Percentiles rank a stretch among this genome's conserved stretches.
phyloP scores from a whole-genome alignment of 768 basidiomycete genomes.

The Austroboletus eburneus region DNA sequence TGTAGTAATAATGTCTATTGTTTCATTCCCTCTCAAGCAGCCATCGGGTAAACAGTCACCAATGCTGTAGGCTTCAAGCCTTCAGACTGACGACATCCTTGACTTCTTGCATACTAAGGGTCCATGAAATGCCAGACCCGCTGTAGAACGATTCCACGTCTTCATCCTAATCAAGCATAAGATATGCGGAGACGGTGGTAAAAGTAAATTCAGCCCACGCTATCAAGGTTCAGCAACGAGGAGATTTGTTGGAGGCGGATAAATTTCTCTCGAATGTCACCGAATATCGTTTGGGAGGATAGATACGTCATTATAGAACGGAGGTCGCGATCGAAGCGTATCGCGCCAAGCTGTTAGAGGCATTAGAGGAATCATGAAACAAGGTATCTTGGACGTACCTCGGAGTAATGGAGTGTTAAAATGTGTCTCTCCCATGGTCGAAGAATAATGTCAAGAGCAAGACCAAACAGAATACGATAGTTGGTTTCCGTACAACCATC shows the following conservation, averaged over 20 bases:
- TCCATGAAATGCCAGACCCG: conserved; percentile 89
- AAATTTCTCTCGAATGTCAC: conserved; percentile 91
- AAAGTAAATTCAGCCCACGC: conserved; percentile 35
- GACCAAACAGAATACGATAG: conserved; percentile 79
- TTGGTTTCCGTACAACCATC: conserved; percentile 85
- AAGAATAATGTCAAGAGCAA: conserved; percentile 84
- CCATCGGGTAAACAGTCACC: too few species aligned
- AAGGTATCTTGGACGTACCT: conserved; percentile 45
- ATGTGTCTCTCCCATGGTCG: conserved; percentile 94
- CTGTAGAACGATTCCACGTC: conserved; percentile 94
- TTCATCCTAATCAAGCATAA: conserved; percentile 61
- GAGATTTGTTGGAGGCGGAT: conserved; percentile 89
- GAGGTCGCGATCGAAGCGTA: conserved; percentile 91
- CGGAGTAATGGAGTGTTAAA: conserved; percentile 76
- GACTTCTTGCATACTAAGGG: conserved; percentile 73
- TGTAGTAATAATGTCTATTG: too few species aligned
- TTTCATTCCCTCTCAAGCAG: too few species aligned
- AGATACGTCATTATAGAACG: conserved; percentile 80
- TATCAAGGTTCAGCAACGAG: conserved; percentile 85
- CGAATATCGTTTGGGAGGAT: conserved; percentile 83
- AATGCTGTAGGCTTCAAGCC: too few species aligned
- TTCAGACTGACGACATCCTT: conserved; percentile 62
- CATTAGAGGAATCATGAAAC: conserved; percentile 1
- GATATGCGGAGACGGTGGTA: conserved; percentile 4
- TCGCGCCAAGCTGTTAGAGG: conserved; percentile 75